phyloP scores from a whole-genome alignment of 2,329 filamentous ascomycete species.

The Paraphaeosphaeria minitans region DNA sequence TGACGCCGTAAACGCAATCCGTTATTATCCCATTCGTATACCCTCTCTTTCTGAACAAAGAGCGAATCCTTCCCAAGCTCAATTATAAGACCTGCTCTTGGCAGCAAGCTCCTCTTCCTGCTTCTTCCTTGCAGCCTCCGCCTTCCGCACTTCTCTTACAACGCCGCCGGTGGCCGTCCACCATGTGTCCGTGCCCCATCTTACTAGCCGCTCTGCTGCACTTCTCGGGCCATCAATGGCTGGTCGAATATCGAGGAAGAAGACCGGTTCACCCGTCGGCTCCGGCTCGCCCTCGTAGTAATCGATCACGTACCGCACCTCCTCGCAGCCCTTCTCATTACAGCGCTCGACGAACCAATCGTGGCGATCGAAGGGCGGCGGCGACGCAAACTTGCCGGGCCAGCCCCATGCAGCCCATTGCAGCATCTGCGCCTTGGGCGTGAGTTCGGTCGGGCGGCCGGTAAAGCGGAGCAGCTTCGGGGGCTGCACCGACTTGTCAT shows the following conservation, averaged over 20 bases:
- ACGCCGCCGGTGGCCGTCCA: slow-evolving; percentile 81
- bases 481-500: slow-evolving; percentile 48
- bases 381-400: slow-evolving; percentile 76
- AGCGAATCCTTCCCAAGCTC: not conserved
- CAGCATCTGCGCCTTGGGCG: slow-evolving; percentile 86
- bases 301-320: slow-evolving; percentile 95
- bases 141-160: slow-evolving; percentile 55
- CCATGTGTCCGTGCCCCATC: slow-evolving; percentile 95
- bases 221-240: slow-evolving; percentile 81
- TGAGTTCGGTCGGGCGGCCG: slow-evolving; percentile 85
- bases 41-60: not conserved
- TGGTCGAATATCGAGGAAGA: slow-evolving; percentile 92
- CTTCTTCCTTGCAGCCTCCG: slow-evolving; percentile 37
- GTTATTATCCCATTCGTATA: not conserved
- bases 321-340: slow-evolving; percentile 68
- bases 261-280: slow-evolving; percentile 86
- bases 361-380: slow-evolving; percentile 92
- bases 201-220: slow-evolving; percentile 78
- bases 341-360: slow-evolving; percentile 92
- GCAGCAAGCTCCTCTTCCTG: slow-evolving; percentile 31
- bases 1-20: not conserved
- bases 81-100: slow-evolving; percentile 36
- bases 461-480: slow-evolving; percentile 86
- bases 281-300: slow-evolving; percentile 88
- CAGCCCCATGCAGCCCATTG: slow-evolving; percentile 80